Evolutionary conservation across 371 early-diverging fungal species (phyloP).

Genomic region (Paraphysoderma sedebokerense): DNA sequence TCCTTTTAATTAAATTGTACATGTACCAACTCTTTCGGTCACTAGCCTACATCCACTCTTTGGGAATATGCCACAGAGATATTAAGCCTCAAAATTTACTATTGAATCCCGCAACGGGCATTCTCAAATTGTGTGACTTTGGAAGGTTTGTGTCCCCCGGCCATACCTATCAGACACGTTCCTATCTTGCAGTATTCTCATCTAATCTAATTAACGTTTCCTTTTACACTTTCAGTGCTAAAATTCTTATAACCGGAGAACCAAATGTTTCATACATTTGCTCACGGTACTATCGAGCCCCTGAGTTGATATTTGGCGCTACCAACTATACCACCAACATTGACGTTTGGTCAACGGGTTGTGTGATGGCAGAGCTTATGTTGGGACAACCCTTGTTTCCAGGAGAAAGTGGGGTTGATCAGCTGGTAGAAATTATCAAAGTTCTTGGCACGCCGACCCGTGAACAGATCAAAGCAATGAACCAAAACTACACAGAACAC

Average conservation of each 20-base stretch:
- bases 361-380: constrained; percentile 98
- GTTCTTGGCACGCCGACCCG: constrained; percentile 96
- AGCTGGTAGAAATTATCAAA: constrained; percentile 98
- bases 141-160: constrained; percentile 44
- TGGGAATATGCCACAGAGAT: constrained; percentile 83
- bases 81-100: constrained; percentile 98
- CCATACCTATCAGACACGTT: background rate
- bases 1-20: constrained; percentile 81
- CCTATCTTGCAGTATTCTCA: constrained; percentile 1
- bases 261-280: constrained; percentile 97
- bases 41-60: constrained; percentile 87
- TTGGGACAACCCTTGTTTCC: constrained; percentile 93
- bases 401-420: constrained; percentile 98
- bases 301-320: constrained; percentile 95
- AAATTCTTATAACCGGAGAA: constrained; percentile 79
- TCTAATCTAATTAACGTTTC: too few relatives aligned
- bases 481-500: constrained; percentile 92
- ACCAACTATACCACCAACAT: constrained; percentile 84
- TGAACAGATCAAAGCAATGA: constrained; percentile 89
- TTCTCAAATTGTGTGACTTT: constrained; percentile 97
- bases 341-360: constrained; percentile 98
- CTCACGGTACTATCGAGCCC: constrained; percentile 96
- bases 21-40: constrained; percentile 94
- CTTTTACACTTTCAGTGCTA: constrained; percentile 44
- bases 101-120: constrained; percentile 69